Evolutionary conservation across 2,329 filamentous ascomycete genomes (phyloP).

Genomic region (Beauveria scarabaeidicola): DNA sequence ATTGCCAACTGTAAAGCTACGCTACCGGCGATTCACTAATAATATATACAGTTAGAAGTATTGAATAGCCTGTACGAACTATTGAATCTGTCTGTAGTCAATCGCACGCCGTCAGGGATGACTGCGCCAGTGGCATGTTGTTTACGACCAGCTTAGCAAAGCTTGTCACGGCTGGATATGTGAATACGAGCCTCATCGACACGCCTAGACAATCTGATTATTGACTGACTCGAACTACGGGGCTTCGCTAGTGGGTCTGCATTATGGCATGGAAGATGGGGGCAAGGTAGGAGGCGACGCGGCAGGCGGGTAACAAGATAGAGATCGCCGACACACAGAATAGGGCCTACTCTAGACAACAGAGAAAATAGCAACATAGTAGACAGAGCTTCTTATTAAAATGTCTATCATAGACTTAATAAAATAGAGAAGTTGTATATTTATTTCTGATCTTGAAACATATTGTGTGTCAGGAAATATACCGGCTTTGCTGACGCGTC

Average conservation of each 20-base stretch:
- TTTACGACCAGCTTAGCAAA: not conserved
- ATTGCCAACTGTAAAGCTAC: too few species aligned
- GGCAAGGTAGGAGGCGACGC: not conserved
- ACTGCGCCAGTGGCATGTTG: too few species aligned
- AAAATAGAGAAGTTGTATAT: not conserved
- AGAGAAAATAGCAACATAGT: not conserved
- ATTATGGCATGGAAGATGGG: not conserved
- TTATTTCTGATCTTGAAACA: not conserved
- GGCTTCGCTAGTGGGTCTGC: not conserved
- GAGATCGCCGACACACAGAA: not conserved
- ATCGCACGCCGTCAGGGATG: too few species aligned
- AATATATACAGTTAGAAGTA: too few species aligned
- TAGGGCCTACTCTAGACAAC: not conserved
- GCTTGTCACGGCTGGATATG: not conserved
- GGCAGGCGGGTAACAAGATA: not conserved
- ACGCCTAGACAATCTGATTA: not conserved
- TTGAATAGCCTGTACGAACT: too few species aligned
- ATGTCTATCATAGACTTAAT: too few species aligned
- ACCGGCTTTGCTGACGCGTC: not conserved
- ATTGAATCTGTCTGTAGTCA: not conserved
- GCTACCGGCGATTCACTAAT: too few species aligned
- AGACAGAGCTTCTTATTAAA: too few species aligned
- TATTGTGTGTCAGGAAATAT: not conserved
- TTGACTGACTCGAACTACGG: not conserved
- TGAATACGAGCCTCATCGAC: not conserved